Evolutionary conservation across 2,329 filamentous ascomycete species (phyloP).

Genomic region (Trichoderma endophyticum): DNA sequence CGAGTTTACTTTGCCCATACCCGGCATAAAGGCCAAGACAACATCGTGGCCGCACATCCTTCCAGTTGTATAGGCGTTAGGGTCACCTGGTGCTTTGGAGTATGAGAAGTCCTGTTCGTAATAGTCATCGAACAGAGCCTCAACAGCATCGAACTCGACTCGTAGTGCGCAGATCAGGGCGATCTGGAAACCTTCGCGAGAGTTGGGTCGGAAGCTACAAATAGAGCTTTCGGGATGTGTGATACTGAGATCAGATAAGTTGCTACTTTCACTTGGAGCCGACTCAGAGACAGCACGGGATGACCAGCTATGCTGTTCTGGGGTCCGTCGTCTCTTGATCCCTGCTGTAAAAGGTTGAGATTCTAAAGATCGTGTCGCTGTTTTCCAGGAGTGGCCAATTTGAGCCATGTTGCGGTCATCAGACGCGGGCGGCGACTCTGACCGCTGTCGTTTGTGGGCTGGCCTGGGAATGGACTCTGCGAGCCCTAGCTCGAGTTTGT

Average conservation of each 20-base stretch:
- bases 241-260: background rate
- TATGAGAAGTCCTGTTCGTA: slow-evolving; percentile 22
- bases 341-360: background rate
- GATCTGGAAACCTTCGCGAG: slow-evolving; percentile 19
- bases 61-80: slow-evolving; percentile 29
- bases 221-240: background rate
- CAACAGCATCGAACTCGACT: slow-evolving; percentile 23
- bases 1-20: slow-evolving; percentile 23
- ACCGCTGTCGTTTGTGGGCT: slow-evolving; percentile 4
- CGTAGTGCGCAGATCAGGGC: slow-evolving; percentile 25
- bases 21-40: slow-evolving; percentile 25
- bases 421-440: slow-evolving; percentile 11
- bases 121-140: slow-evolving; percentile 21
- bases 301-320: background rate
- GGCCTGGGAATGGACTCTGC: slow-evolving; percentile 1
- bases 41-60: slow-evolving; percentile 23
- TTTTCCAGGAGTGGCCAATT: background rate
- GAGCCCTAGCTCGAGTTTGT: slow-evolving; percentile 10
- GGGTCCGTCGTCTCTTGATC: background rate
- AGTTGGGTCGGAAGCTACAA: background rate
- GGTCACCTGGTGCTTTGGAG: slow-evolving; percentile 28
- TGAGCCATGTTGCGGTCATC: background rate
- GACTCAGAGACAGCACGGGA: background rate
- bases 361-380: background rate
- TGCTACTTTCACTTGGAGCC: background rate